Conservation (phyloP, 148 eudicot genomes). For the Camellia sinensis region DNA sequence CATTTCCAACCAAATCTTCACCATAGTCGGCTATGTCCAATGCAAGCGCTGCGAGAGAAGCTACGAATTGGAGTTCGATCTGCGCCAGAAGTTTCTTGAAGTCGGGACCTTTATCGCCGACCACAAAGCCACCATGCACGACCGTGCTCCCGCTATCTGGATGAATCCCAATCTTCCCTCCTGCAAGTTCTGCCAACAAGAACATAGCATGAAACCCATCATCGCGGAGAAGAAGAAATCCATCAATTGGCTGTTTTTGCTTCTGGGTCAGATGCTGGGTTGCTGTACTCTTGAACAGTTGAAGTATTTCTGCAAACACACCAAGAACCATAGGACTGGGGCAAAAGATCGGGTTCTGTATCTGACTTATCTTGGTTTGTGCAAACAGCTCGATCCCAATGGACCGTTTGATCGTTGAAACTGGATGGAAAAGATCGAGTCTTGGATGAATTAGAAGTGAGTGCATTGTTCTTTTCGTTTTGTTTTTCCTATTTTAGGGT, state of each 20-base stretch:
- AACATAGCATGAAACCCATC: constrained; percentile 46
- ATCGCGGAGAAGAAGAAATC: constrained; percentile 36
- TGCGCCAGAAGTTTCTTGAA: constrained; percentile 36
- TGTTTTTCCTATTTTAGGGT: no score
- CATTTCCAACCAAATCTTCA: constrained; percentile 15
- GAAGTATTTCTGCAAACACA: constrained; percentile 73
- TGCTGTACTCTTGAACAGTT: constrained; percentile 57
- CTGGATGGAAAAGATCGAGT: no score
- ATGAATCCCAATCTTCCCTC: constrained; percentile 32
- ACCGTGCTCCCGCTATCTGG: constrained; percentile 48
- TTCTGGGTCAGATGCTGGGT: constrained; percentile 58
- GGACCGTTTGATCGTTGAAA: constrained; percentile 28
- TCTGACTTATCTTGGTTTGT: constrained; percentile 37
- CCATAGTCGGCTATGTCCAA: constrained; percentile 40
- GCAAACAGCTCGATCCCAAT: constrained; percentile 47
- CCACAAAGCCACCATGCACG: constrained; percentile 19
- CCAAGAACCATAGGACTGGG: constrained; percentile 59
- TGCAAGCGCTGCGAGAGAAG: constrained; percentile 58
- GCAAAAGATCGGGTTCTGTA: constrained; percentile 63
- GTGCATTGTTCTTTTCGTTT: no score
- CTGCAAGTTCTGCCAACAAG: constrained; percentile 40
- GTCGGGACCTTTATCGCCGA: constrained; percentile 16
- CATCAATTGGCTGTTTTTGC: constrained; percentile 72
- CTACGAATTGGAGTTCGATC: constrained; percentile 36
- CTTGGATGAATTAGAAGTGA: no score